phyloP scores from a whole-genome alignment of 331 rosid genomes.

The Malus hybrid region DNA sequence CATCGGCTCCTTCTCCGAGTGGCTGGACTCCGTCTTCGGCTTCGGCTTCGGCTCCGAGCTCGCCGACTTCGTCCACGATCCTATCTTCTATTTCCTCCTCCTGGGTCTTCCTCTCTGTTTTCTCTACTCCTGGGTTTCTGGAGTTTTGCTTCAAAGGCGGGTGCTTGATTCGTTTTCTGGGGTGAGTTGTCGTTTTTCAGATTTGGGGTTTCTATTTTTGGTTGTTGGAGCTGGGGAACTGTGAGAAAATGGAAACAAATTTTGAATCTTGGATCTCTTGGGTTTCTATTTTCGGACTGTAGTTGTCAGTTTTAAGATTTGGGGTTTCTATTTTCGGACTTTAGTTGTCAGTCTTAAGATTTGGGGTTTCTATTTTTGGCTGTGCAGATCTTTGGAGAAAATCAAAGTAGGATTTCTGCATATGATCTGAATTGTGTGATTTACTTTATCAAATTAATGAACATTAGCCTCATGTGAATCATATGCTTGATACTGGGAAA shows the following conservation, averaged over 20 bases:
- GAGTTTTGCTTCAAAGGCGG: slow-evolving; percentile 33
- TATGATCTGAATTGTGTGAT: background rate
- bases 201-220: background rate
- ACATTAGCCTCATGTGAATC: background rate
- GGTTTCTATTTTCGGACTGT: background rate
- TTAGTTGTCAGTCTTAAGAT: background rate
- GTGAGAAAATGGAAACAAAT: background rate
- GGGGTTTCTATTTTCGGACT: background rate
- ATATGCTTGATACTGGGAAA: background rate
- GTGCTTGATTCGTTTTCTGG: slow-evolving; percentile 51
- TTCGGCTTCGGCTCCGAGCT: slow-evolving; percentile 32
- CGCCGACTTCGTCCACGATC: slow-evolving; percentile 60
- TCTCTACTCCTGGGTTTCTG: slow-evolving; percentile 61
- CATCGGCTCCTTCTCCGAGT: slow-evolving; percentile 79
- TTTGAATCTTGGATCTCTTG: background rate
- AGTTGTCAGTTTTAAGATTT: background rate
- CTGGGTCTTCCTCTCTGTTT: slow-evolving; percentile 63
- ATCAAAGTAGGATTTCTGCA: background rate
- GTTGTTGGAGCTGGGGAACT: background rate
- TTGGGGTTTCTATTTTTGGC: background rate
- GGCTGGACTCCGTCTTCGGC: slow-evolving; percentile 51
- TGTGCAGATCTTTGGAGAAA: background rate
- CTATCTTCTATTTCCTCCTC: slow-evolving; percentile 47
- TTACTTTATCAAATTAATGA: background rate
- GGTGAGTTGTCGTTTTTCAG: slow-evolving; percentile 21